phyloP scores from a whole-genome alignment of 2,329 filamentous ascomycete genomes.

The Arthrocladium fulminans region DNA sequence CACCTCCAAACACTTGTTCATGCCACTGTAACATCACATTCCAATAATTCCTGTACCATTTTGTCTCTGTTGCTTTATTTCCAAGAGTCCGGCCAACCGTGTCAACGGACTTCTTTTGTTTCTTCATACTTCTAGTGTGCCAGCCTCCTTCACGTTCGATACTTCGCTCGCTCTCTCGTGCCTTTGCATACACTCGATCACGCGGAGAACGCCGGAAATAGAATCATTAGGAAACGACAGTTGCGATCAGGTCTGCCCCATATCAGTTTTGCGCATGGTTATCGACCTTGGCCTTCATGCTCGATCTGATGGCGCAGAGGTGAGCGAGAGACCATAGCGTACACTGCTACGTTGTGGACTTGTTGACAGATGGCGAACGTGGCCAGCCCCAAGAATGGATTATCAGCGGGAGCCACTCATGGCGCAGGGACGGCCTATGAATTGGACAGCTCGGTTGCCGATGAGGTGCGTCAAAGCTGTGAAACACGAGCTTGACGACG shows the following conservation, averaged over 20 bases:
- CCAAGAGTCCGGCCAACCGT: background rate
- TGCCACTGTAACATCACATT: background rate
- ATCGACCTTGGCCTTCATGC: background rate
- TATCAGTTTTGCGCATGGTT: background rate
- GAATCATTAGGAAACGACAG: too few relatives aligned
- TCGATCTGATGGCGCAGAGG: conserved; percentile 1
- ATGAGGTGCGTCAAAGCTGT: conserved; percentile 7
- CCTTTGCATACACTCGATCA: too few relatives aligned
- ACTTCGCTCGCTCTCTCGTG: too few relatives aligned
- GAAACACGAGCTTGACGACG: background rate
- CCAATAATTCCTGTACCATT: background rate
- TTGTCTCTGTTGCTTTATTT: background rate
- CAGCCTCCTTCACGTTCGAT: too few relatives aligned
- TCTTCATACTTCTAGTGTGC: too few relatives aligned
- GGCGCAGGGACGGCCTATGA: conserved; percentile 5
- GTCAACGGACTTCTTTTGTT: background rate
- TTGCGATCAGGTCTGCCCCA: background rate
- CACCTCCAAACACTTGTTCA: background rate
- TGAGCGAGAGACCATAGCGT: background rate
- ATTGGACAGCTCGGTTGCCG: background rate
- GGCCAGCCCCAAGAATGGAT: conserved; percentile 9
- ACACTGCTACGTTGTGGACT: too few relatives aligned
- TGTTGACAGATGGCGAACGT: conserved; percentile 5
- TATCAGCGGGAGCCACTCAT: conserved; percentile 4
- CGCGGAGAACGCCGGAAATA: too few relatives aligned